Evolutionary conservation across 2,329 filamentous ascomycete species (phyloP), one percentile per base, ranked within the genome.

Genomic region (Leptographium wingfieldii): DNA sequence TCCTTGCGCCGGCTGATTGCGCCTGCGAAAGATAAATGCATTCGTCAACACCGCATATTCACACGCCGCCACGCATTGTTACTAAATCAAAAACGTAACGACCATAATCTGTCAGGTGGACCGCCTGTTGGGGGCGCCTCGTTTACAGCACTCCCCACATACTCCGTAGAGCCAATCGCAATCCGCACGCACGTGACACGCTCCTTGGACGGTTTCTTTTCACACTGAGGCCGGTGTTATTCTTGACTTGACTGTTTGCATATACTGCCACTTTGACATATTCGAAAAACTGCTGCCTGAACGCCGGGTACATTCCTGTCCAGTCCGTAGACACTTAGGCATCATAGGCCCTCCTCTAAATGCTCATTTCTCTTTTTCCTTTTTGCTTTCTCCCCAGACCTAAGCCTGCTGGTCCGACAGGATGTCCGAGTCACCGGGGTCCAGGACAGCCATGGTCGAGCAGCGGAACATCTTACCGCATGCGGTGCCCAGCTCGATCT

Each of bases 341-440:
- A 46, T 56, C 22, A 27, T 43, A 22, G 53, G 10, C 31, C 19
- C 25, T 27, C 48, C 31, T 33, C 27, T 29, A 51, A 14, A 27
- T 31, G 12, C 38, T 40, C 25, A 29, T 57, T 49, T 35, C 29
- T 31, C 25, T 22, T 49, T 48, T 57, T 25, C 14, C 12, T 11
- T 49, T 38, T 25, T 38, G n/a, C 14, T 35, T 38, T 51, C 49
- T 55, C 25, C 3, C 38, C 27, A 52, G 10, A n/a, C 64, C 77
- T 86, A 87, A 71, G 81, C 78, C 73, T 80, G 76, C 75, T 85
- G 84, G 77, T 90, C 85, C 78, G 80, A 86, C 70, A 99, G 84
- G 77, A 99, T 99, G 78, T 99, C 94, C 69, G 90, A 96, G 85
- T 97, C 88, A 85, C 92, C 94, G 74, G 92, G 91, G 78, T 99